A percentile compares a stretch with the other conserved stretches of the same genome.
Conservation (phyloP, 1,139 yeast species). For the Oligophagozyma castellii region DNA sequence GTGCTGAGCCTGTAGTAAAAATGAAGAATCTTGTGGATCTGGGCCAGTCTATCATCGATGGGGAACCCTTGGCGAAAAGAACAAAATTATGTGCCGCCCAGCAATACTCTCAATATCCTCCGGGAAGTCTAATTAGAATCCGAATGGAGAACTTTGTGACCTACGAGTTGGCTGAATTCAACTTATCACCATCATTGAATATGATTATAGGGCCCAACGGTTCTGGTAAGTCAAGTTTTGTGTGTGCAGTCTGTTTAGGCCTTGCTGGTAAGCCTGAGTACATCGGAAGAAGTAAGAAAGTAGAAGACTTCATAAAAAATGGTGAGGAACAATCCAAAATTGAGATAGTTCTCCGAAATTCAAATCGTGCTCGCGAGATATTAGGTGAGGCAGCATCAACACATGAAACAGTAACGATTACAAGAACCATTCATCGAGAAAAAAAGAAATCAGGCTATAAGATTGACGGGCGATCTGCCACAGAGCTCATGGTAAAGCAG, state of each 20-base stretch:
- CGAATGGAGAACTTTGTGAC: constrained; percentile 70
- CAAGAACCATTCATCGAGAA: constrained; percentile 31
- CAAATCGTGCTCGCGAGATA: neutral
- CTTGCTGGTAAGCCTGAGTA: constrained; percentile 69
- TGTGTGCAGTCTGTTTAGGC: constrained; percentile 87
- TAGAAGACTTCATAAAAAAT: constrained; percentile 61
- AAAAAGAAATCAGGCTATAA: constrained; percentile 46
- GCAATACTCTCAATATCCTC: constrained; percentile 14
- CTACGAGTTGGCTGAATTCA: constrained; percentile 62
- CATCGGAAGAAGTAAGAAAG: constrained; percentile 62
- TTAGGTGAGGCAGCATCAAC: constrained; percentile 2
- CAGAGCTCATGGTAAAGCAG: constrained; percentile 35
- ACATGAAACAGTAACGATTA: constrained; percentile 28
- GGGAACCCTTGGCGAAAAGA: constrained; percentile 6
- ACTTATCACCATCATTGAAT: constrained; percentile 71
- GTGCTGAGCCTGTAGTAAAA: too few relatives aligned
- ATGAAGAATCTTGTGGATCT: too few relatives aligned
- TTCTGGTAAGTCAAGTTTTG: constrained; percentile 87
- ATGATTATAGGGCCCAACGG: constrained; percentile 98
- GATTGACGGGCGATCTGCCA: constrained; percentile 33
- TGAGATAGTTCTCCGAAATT: constrained; percentile 50
- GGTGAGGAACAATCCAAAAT: constrained; percentile 47
- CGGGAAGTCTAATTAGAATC: constrained; percentile 63
- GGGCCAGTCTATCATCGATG: constrained; percentile 1
- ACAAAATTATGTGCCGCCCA: constrained; percentile 7